A percentile compares a stretch with the other conserved stretches of the same genome.
Evolutionary conservation across 495 filamentous ascomycete genomes (phyloP).

Genomic region (Penicillium atrosanguineum): DNA sequence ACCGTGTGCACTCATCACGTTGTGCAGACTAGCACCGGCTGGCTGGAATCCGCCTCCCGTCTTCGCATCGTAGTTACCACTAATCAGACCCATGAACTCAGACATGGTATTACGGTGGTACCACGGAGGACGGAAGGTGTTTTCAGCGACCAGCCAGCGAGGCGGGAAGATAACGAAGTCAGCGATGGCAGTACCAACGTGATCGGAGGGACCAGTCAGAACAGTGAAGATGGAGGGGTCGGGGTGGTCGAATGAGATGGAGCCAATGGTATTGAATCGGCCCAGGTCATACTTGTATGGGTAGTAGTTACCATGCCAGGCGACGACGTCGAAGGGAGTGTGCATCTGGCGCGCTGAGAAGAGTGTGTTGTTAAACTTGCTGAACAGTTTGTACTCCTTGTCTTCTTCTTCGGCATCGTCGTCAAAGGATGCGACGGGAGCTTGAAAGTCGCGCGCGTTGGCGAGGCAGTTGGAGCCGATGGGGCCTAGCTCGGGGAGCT

Average conservation of each 20-base stretch:
- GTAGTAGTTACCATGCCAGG: constrained; percentile 76
- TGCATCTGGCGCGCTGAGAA: constrained; percentile 71
- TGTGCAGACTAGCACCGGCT: constrained; percentile 60
- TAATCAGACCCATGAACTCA: constrained; percentile 51
- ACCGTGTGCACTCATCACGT: constrained; percentile 63
- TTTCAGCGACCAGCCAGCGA: constrained; percentile 73
- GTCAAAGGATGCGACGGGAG: constrained; percentile 72
- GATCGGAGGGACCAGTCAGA: constrained; percentile 71
- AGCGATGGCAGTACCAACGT: constrained; percentile 68
- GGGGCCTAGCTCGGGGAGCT: constrained; percentile 82
- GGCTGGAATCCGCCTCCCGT: constrained; percentile 63
- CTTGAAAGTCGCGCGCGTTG: constrained; percentile 86
- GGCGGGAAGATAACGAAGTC: constrained; percentile 86
- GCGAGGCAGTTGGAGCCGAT: constrained; percentile 87
- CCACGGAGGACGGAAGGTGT: constrained; percentile 81
- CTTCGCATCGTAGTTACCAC: constrained; percentile 68
- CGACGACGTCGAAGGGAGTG: constrained; percentile 79
- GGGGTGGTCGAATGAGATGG: constrained; percentile 72
- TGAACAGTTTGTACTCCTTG: constrained; percentile 57
- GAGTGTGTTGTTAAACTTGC: constrained; percentile 78
- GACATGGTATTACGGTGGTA: constrained; percentile 85
- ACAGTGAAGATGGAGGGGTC: constrained; percentile 85
- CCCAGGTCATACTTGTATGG: constrained; percentile 87
- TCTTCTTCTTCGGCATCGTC: constrained; percentile 57
- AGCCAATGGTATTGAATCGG: constrained; percentile 75